These are phyloP conservation scores for Puccinia horiana DNA, from an alignment of 1,284 basidiomycete species.

Conservation along the genomic window DNA sequence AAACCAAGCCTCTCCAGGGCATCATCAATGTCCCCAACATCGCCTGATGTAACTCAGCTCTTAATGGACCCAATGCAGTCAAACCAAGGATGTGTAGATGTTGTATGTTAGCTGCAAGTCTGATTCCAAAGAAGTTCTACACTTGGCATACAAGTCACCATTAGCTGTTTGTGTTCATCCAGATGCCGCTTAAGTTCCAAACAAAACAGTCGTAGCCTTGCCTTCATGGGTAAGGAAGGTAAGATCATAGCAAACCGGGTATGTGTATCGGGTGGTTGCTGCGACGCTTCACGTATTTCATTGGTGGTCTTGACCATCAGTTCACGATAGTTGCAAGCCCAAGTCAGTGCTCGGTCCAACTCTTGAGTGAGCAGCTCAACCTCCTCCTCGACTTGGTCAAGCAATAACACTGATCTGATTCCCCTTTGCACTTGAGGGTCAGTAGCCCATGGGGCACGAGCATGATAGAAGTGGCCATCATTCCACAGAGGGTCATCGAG, in stretches of 20 bases:
- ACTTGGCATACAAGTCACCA: neutral
- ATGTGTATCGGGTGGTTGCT: neutral
- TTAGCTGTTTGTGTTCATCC: neutral
- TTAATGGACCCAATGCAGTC: neutral
- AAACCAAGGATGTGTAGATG: neutral
- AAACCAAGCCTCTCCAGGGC: neutral
- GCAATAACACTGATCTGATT: neutral
- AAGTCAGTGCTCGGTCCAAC: neutral
- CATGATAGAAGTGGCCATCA: conserved; percentile 12
- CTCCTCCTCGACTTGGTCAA: neutral
- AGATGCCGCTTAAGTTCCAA: neutral
- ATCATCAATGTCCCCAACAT: neutral
- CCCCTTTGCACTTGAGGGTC: neutral
- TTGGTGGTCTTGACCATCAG: neutral
- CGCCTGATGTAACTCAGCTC: neutral
- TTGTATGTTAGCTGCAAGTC: neutral
- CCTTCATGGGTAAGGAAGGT: neutral
- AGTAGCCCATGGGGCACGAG: neutral
- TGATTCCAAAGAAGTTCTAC: neutral
- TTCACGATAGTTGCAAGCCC: neutral
- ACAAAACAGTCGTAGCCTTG: neutral
- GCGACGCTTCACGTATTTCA: neutral
- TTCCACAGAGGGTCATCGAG: conserved; percentile 8
- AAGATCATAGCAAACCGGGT: neutral
- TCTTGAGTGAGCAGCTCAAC: conserved; percentile 3